Conservation (phyloP, 805 yeast genomes). For the Yamadazyma sp. region DNA sequence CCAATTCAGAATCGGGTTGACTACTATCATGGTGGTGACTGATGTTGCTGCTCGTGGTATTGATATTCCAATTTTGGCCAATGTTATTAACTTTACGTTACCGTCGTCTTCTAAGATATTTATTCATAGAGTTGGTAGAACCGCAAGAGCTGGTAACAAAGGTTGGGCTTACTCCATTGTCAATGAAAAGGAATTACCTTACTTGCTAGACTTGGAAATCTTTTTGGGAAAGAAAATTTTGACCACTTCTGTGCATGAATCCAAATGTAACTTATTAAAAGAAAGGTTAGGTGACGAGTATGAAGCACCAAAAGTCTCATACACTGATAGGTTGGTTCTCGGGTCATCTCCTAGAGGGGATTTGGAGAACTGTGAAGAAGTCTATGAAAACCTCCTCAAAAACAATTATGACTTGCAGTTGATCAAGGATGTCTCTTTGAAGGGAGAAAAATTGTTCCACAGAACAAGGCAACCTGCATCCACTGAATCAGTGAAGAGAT, state of each 20-base stretch:
- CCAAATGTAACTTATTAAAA: constrained; percentile 53
- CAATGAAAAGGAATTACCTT: constrained; percentile 83
- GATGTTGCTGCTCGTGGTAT: constrained; percentile 99
- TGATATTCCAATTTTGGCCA: constrained; percentile 94
- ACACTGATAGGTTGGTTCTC: constrained; percentile 72
- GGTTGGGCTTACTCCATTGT: constrained; percentile 98
- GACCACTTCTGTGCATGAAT: constrained; percentile 66
- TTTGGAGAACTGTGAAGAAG: constrained; percentile 71
- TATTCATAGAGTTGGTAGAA: constrained; percentile 97
- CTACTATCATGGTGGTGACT: constrained; percentile 89
- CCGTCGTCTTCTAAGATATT: constrained; percentile 93
- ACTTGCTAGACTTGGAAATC: constrained; percentile 83
- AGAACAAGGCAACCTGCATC: constrained; percentile 88
- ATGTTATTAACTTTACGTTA: constrained; percentile 86
- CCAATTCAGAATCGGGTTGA: constrained; percentile 80
- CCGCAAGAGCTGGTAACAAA: constrained; percentile 97
- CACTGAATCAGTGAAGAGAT: constrained; percentile 76
- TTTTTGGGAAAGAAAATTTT: constrained; percentile 83
- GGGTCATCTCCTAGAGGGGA: constrained; percentile 79
- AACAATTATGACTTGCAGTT: constrained; percentile 68
- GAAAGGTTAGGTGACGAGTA: constrained; percentile 39
- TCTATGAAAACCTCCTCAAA: constrained; percentile 58
- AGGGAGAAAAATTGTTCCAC: constrained; percentile 86
- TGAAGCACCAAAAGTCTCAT: constrained; percentile 61
- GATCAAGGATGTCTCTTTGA: constrained; percentile 67